A percentile compares a stretch with the other conserved stretches of the same genome.
These are phyloP conservation scores for Talaromyces proteolyticus DNA, from an alignment of 495 filamentous ascomycete genomes.

Conservation along the genomic window DNA sequence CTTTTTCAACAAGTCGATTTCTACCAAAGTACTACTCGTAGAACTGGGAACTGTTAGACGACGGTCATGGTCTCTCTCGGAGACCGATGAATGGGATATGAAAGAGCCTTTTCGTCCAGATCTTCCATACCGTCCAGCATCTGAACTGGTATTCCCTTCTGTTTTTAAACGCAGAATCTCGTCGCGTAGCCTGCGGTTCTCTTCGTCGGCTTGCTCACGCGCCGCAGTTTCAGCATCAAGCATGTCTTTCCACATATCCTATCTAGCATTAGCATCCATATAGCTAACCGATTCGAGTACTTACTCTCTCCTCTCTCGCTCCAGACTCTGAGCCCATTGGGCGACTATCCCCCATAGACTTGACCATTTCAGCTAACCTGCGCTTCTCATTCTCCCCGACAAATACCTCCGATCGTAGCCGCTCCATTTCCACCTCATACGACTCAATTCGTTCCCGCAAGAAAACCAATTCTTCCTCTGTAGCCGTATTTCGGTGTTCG, in stretches of 20 bases:
- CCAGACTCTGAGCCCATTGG: constrained; percentile 61
- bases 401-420: constrained; percentile 68
- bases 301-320: constrained; percentile 73
- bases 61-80: constrained; percentile 54
- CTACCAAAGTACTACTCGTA: constrained; percentile 62
- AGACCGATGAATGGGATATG: constrained; percentile 53
- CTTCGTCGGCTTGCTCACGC: constrained; percentile 85
- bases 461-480: constrained; percentile 80
- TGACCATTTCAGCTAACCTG: constrained; percentile 71
- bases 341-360: constrained; percentile 59
- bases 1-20: constrained; percentile 73
- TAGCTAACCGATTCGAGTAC: too few species aligned
- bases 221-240: constrained; percentile 88
- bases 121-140: constrained; percentile 32
- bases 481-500: constrained; percentile 32
- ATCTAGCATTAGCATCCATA: neutral
- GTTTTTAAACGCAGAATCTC: constrained; percentile 72
- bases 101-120: constrained; percentile 51
- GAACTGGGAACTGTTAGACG: constrained; percentile 48
- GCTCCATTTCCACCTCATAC: constrained; percentile 77
- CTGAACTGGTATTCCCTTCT: constrained; percentile 41
- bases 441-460: constrained; percentile 78
- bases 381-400: constrained; percentile 75
- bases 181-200: constrained; percentile 77
- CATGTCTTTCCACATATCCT: constrained; percentile 91